Conservation (phyloP, 257 asterid species). For the Rauvolfia tetraphylla region DNA sequence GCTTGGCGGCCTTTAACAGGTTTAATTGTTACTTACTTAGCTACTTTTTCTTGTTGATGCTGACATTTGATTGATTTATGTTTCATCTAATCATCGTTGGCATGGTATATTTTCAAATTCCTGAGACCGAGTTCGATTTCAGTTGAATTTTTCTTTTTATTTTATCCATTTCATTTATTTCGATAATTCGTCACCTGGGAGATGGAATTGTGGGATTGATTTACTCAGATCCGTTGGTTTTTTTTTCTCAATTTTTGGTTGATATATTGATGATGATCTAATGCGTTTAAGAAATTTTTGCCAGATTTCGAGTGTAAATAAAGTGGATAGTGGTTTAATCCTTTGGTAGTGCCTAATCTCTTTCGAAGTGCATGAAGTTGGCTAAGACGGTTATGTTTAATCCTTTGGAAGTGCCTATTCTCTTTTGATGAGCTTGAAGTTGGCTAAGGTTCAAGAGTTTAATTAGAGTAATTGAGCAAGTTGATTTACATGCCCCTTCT, state of each 20-base stretch:
- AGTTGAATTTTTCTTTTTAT: not conserved
- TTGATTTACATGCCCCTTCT: not conserved
- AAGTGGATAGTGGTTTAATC: not conserved
- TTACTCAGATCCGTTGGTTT: not conserved
- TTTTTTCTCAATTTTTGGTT: not conserved
- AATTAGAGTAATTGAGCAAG: not conserved
- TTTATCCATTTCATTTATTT: conserved; percentile 1
- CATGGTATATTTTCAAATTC: not conserved
- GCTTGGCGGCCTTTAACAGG: not conserved
- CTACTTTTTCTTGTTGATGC: not conserved
- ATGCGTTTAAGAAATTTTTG: not conserved
- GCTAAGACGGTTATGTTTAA: no score
- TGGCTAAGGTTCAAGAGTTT: not conserved
- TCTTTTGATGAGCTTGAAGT: not conserved
- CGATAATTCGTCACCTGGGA: not conserved
- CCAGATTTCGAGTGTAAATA: not conserved
- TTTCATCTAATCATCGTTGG: not conserved
- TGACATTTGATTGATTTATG: not conserved
- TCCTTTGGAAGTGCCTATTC: not conserved
- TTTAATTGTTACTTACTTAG: not conserved
- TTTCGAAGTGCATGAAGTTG: not conserved
- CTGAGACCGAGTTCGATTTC: not conserved
- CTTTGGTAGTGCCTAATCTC: not conserved
- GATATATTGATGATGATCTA: not conserved
- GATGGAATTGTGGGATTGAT: not conserved